Conservation (phyloP, 495 filamentous ascomycete genomes). For the Xylaria telfairii region DNA sequence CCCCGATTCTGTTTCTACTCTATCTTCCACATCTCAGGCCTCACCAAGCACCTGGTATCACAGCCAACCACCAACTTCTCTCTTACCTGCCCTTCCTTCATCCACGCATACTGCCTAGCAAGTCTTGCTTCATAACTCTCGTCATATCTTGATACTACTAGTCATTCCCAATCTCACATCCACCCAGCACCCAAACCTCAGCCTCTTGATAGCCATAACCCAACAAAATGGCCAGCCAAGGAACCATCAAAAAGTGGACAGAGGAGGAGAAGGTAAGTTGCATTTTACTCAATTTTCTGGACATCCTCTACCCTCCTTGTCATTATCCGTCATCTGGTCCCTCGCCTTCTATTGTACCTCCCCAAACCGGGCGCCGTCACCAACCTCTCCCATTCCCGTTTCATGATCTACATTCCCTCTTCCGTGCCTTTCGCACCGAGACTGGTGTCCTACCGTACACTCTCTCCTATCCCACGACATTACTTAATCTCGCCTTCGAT, state of each 20-base stretch:
- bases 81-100: not conserved
- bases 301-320: not conserved
- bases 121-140: not conserved
- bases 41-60: not conserved
- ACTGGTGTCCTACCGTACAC: not conserved
- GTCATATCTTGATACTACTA: not conserved
- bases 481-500: not conserved
- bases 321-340: not conserved
- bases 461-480: not conserved
- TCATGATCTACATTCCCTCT: not conserved
- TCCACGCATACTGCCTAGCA: not conserved
- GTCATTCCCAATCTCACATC: not conserved
- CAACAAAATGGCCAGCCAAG: not conserved
- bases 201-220: not conserved
- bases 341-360: not conserved
- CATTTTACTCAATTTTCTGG: not conserved
- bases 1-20: not conserved
- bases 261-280: constrained; percentile 46
- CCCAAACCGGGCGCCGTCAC: not conserved
- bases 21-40: not conserved
- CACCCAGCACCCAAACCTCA: not conserved
- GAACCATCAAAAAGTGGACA: constrained; percentile 34
- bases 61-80: not conserved
- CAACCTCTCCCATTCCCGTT: not conserved
- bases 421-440: not conserved